Conservation (phyloP, 495 filamentous ascomycete species). For the Lophium mytilinum region DNA sequence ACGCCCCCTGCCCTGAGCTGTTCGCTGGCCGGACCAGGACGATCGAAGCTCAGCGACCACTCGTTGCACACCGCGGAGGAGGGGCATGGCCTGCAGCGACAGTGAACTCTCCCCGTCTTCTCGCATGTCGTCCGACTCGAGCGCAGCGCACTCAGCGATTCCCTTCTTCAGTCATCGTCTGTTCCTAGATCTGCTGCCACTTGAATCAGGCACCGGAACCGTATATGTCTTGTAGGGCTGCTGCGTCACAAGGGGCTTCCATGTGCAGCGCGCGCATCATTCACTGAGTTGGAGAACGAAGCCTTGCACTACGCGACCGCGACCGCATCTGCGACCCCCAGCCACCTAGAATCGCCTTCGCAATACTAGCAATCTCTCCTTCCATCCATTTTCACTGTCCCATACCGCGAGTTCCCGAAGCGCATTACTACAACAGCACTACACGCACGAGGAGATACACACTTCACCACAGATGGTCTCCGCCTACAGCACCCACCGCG, state of each 20-base stretch:
- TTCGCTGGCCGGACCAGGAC: neutral
- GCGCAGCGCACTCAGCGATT: neutral
- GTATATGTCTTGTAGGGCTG: slow-evolving; percentile 21
- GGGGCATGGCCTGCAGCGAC: neutral
- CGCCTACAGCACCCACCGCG: no score
- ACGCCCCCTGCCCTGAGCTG: neutral
- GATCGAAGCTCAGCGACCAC: neutral
- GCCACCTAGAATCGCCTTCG: neutral
- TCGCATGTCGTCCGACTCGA: no score
- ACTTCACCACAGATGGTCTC: no score
- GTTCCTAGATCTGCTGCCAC: neutral
- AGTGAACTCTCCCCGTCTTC: no score
- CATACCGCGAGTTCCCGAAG: neutral
- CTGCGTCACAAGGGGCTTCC: slow-evolving; percentile 19
- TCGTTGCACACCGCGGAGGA: neutral
- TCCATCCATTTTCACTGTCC: neutral
- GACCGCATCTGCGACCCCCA: slow-evolving; percentile 8
- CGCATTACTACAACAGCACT: slow-evolving; percentile 3
- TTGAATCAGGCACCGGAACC: slow-evolving; percentile 16
- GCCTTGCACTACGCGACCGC: slow-evolving; percentile 1
- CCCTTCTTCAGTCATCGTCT: neutral
- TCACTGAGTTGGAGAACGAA: slow-evolving; percentile 8
- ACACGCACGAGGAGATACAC: slow-evolving; percentile 10
- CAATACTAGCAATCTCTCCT: neutral
- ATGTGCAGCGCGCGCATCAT: slow-evolving; percentile 19